phyloP scores from a whole-genome alignment of 305 asterid genomes.

The Rubia tinctorum region DNA sequence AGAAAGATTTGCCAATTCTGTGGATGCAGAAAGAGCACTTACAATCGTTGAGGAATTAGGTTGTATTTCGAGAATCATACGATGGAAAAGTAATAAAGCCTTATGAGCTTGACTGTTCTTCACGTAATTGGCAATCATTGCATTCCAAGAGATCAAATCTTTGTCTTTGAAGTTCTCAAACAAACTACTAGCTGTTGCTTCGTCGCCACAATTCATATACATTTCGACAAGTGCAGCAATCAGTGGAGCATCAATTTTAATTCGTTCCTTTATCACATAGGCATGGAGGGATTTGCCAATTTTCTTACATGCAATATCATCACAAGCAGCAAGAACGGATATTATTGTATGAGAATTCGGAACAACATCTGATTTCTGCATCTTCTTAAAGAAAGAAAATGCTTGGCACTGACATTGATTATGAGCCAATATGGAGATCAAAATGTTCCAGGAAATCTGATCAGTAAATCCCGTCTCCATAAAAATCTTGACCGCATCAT shows the following conservation, averaged over 20 bases:
- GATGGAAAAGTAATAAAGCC: slow-evolving; percentile 28
- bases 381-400: slow-evolving; percentile 22
- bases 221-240: slow-evolving; percentile 33
- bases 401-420: slow-evolving; percentile 20
- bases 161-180: slow-evolving; percentile 28
- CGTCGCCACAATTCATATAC: slow-evolving; percentile 32
- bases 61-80: slow-evolving; percentile 21
- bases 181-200: slow-evolving; percentile 19
- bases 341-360: slow-evolving; percentile 28
- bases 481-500: slow-evolving; percentile 24
- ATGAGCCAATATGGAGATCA: slow-evolving; percentile 21
- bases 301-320: slow-evolving; percentile 10
- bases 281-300: slow-evolving; percentile 26
- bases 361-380: slow-evolving; percentile 19
- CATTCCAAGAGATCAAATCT: slow-evolving; percentile 36
- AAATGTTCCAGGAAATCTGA: slow-evolving; percentile 25
- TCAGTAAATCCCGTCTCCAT: slow-evolving; percentile 14
- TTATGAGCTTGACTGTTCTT: slow-evolving; percentile 22
- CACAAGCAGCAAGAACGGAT: slow-evolving; percentile 30
- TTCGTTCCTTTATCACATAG: slow-evolving; percentile 13
- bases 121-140: slow-evolving; percentile 33
- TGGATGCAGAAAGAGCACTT: slow-evolving; percentile 30
- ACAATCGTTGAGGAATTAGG: slow-evolving; percentile 30
- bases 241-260: slow-evolving; percentile 15
- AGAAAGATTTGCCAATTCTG: slow-evolving; percentile 29